phyloP scores from a whole-genome alignment of 306 rosid genomes.

The Vigna mungo region DNA sequence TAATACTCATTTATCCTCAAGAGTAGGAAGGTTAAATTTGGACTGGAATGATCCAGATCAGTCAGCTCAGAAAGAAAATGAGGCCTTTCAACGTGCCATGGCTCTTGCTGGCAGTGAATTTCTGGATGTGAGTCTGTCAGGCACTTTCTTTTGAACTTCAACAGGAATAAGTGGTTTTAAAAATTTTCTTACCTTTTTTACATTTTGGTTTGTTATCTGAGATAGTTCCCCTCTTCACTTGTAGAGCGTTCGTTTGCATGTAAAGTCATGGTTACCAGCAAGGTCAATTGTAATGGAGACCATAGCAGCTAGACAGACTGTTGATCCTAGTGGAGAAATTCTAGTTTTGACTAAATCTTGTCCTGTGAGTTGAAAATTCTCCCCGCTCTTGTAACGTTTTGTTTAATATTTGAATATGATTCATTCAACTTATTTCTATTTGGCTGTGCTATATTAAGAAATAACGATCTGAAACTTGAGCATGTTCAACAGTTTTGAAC shows the following conservation, averaged over 20 bases:
- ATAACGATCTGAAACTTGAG: constrained; percentile 37
- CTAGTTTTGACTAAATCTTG: constrained; percentile 79
- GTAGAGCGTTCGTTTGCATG: constrained; percentile 80
- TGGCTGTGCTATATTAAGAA: neutral
- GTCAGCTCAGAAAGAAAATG: constrained; percentile 86
- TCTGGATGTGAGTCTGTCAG: constrained; percentile 61
- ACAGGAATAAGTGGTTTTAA: neutral
- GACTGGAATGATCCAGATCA: constrained; percentile 96
- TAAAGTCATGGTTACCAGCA: constrained; percentile 97
- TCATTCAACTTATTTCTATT: constrained; percentile 32
- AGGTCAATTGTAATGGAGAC: constrained; percentile 87
- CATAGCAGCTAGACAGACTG: constrained; percentile 66
- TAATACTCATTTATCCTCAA: constrained; percentile 91
- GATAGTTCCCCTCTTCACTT: constrained; percentile 24
- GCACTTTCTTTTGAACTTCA: neutral
- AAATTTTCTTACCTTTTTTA: constrained; percentile 2
- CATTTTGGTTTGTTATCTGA: constrained; percentile 36
- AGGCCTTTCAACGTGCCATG: constrained; percentile 89
- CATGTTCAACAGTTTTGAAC: constrained; percentile 6
- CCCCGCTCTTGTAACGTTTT: constrained; percentile 1
- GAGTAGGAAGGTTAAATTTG: constrained; percentile 87
- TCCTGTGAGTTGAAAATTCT: constrained; percentile 74
- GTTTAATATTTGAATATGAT: constrained; percentile 20
- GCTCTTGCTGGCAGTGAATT: constrained; percentile 88
- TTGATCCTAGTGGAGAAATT: constrained; percentile 93